Conservation (phyloP, 2,329 filamentous ascomycete species). For the Pseudocercospora eumusae region DNA sequence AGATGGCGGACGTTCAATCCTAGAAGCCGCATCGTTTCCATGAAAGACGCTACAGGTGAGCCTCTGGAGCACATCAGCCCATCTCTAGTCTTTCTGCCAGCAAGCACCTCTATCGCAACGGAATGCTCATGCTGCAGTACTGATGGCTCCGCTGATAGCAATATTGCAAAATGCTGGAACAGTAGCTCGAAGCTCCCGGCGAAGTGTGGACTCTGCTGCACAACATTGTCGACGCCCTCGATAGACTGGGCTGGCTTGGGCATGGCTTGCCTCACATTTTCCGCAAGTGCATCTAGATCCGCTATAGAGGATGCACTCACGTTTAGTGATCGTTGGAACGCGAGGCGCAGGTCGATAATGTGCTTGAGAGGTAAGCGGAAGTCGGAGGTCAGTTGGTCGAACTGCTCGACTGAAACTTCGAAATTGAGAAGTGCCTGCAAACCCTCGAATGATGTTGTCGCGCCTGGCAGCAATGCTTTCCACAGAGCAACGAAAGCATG, state of each 20-base stretch:
- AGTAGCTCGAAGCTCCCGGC: constrained; percentile 49
- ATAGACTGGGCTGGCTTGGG: constrained; percentile 7
- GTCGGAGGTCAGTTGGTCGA: constrained; percentile 41
- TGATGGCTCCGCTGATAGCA: constrained; percentile 7
- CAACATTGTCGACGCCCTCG: constrained; percentile 15
- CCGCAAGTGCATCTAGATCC: constrained; percentile 26
- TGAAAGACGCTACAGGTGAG: not conserved
- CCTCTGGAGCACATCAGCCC: constrained; percentile 1
- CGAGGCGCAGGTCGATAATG: constrained; percentile 31
- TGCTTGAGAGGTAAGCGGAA: constrained; percentile 32
- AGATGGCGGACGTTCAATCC: constrained; percentile 9
- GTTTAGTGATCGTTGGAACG: constrained; percentile 31
- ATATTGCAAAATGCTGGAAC: constrained; percentile 41
- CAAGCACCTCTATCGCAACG: constrained; percentile 24
- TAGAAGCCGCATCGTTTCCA: constrained; percentile 15
- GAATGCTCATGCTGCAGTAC: constrained; percentile 7
- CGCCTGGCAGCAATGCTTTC: constrained; percentile 63
- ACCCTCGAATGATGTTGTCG: constrained; percentile 45
- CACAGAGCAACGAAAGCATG: constrained; percentile 43
- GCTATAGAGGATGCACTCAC: constrained; percentile 17
- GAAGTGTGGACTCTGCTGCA: constrained; percentile 46
- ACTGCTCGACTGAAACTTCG: constrained; percentile 49
- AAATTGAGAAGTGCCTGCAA: constrained; percentile 46
- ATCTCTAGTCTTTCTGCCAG: constrained; percentile 14
- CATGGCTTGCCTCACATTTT: constrained; percentile 25